Evolutionary conservation across 257 asterid species (phyloP), one percentile per base, ranked within the genome.

Genomic region (Penstemon davidsonii): DNA sequence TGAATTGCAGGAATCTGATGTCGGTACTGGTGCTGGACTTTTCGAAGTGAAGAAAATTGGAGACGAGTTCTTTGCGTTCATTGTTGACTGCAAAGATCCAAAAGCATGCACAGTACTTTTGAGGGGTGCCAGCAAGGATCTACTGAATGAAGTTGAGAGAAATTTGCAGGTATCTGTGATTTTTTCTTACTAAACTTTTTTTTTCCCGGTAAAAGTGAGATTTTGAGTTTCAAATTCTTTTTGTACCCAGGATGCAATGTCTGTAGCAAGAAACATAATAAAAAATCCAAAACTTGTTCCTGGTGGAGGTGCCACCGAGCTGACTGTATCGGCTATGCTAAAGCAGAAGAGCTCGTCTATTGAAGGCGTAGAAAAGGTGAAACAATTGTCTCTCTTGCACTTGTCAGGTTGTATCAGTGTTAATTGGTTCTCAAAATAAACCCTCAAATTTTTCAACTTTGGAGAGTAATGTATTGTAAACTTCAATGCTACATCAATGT

Each of bases 51-150:
- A 79, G 78, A 93, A 93, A 81, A 93, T 93, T 68, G 99, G 96
- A 33, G 99, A 93, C 40, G 97, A 90, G 79, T 93, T 84, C 80
- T 93, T 87, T 59, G 72, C 99, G 0, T 93, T 90, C 68, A 82
- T 93, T 71, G 86, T 83, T 70, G 96, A 93, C 63, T 93, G 99
- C 86, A 71, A 83, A 77, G 96, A 90, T 49, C 97, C 97, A 40
- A 93, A 93, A 74, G 99, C 99, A 13, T 94, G 99, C 77, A 88
- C 99, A 4, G 77, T 94, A 64, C 93, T 94, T 69, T 70, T 94
- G 74, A 85, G 99, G 81, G 99, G 99, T 55, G 93, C 99, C 60
- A 94, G 99, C 87, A 94, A 94, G 79, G 99, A 94, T 80, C 82
- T 94, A 39, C 76, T 94, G 82, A 91, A 91, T 82, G 99, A 94